Conservation (phyloP, 2,329 filamentous ascomycete genomes). For the Sarocladiaceae sp. region DNA sequence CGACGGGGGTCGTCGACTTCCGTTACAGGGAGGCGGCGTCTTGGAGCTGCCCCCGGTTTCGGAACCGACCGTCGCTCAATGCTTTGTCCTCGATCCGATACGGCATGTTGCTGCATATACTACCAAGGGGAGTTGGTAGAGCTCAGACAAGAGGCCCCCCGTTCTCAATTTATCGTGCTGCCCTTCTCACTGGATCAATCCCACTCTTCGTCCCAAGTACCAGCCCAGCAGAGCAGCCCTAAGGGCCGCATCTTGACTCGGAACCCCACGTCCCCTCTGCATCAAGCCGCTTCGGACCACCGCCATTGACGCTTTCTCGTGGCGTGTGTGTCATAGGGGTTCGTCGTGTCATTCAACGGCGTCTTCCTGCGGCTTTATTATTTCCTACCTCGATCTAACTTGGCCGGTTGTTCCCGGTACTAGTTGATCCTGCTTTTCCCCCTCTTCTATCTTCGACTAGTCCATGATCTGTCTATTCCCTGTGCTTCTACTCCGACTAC, state of each 20-base stretch:
- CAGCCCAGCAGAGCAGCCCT: not conserved
- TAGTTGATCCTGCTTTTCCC: not conserved
- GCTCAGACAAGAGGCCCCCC: no score
- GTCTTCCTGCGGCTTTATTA: conserved; percentile 1
- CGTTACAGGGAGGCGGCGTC: no score
- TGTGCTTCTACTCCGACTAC: not conserved
- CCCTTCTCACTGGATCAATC: no score
- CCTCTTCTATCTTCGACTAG: not conserved
- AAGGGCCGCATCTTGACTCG: not conserved
- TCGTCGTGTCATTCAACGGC: not conserved
- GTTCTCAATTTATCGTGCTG: no score
- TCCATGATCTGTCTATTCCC: conserved; percentile 1
- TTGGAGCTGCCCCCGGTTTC: conserved; percentile 7
- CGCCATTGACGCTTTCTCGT: not conserved
- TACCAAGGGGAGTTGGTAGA: no score
- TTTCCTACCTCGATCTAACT: not conserved
- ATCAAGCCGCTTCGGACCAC: conserved; percentile 1
- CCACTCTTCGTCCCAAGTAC: not conserved
- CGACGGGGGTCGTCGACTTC: no score
- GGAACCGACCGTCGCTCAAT: not conserved
- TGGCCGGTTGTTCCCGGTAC: not conserved
- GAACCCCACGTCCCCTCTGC: conserved; percentile 1
- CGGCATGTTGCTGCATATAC: no score
- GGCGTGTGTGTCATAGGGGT: not conserved
- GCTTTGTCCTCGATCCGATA: no score